These are phyloP conservation scores for Trichosporon ovoides DNA, from an alignment of 1,284 basidiomycete genomes.

Conservation along the genomic window DNA sequence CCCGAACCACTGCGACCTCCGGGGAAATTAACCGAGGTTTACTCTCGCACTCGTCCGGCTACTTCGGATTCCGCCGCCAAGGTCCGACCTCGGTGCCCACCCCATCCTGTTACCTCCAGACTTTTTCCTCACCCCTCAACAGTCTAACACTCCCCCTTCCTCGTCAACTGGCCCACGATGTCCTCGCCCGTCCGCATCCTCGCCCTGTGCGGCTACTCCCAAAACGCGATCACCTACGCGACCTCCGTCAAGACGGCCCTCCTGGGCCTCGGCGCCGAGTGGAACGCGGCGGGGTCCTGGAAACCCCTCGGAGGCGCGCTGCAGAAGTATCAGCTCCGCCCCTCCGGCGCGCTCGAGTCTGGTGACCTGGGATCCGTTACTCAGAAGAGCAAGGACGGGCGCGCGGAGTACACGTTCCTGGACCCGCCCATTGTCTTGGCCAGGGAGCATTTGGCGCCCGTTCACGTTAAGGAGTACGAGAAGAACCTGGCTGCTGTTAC, in stretches of 20 bases:
- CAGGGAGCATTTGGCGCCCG: not conserved
- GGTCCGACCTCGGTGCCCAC: not conserved
- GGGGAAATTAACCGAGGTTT: too few relatives aligned
- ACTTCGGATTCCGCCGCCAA: not conserved
- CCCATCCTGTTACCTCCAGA: not conserved
- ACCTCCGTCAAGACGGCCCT: conserved; percentile 58
- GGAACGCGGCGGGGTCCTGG: not conserved
- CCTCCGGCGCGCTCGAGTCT: not conserved
- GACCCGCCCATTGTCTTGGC: conserved; percentile 61
- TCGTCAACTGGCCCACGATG: not conserved
- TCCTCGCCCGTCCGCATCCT: conserved; percentile 26
- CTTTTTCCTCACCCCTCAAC: not conserved
- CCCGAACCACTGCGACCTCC: too few relatives aligned
- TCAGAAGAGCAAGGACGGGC: not conserved
- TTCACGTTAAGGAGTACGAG: conserved; percentile 9
- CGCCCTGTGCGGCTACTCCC: conserved; percentile 61
- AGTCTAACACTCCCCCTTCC: not conserved
- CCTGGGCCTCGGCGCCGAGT: not conserved
- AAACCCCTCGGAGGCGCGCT: not conserved
- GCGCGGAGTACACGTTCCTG: conserved; percentile 61
- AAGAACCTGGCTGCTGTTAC: not conserved
- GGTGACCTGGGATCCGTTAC: not conserved
- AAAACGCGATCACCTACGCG: conserved; percentile 70
- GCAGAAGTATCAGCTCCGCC: not conserved
- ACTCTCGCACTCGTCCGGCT: too few relatives aligned